Percentiles rank a stretch among this genome's conserved stretches.
Evolutionary conservation across 768 basidiomycete species (phyloP).

Genomic region (Coprinopsis strossmayeri): DNA sequence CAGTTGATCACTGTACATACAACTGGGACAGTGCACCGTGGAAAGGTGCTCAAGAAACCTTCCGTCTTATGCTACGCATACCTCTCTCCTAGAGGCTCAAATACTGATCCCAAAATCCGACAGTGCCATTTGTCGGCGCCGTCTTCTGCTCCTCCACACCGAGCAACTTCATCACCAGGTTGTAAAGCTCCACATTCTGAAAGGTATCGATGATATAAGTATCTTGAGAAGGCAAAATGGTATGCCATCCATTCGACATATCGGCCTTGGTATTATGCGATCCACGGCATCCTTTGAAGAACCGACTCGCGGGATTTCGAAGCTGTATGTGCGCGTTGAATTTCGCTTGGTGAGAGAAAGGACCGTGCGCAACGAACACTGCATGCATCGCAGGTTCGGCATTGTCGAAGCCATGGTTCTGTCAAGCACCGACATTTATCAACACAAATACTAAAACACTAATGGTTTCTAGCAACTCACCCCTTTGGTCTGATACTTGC

Average conservation of each 20-base stretch:
- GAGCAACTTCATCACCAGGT: constrained; percentile 70
- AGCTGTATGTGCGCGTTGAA: constrained; percentile 18
- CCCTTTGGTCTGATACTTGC: constrained; percentile 65
- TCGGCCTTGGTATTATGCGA: no score
- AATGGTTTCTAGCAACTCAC: no score
- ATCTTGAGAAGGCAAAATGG: constrained; percentile 51
- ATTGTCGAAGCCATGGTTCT: constrained; percentile 94
- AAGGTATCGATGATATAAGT: constrained; percentile 79
- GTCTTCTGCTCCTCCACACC: constrained; percentile 47
- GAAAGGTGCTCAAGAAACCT: no score
- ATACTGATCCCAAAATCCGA: constrained; percentile 82
- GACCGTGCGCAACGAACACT: constrained; percentile 89
- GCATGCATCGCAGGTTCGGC: constrained; percentile 72
- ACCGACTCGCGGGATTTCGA: no score
- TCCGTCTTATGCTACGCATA: no score
- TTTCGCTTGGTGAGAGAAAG: constrained; percentile 71
- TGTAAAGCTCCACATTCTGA: constrained; percentile 80
- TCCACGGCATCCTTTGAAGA: no score
- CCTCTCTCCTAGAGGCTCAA: no score
- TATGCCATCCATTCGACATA: no score
- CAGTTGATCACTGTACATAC: no score
- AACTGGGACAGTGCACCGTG: no score
- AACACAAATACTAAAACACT: no score
- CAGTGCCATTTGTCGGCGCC: constrained; percentile 72
- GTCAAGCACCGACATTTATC: no score